A percentile compares a stretch with the other conserved stretches of the same genome.
Conservation (phyloP, 2,329 filamentous ascomycete genomes). For the Penicillium concentricum region DNA sequence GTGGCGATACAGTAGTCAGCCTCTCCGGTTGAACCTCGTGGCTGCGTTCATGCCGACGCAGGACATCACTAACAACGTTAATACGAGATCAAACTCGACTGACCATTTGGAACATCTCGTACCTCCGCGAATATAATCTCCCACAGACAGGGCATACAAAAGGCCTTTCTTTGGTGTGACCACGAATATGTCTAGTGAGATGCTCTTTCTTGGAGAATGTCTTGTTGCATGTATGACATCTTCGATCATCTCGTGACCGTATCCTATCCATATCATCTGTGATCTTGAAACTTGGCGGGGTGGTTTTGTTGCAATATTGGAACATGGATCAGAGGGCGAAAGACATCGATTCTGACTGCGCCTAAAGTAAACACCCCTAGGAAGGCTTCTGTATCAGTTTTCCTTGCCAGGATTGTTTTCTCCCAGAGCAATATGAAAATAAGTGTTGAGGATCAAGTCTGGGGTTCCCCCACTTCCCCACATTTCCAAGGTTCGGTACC, state of each 20-base stretch:
- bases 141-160: slow-evolving; percentile 40
- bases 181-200: slow-evolving; percentile 68
- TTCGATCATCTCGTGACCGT: slow-evolving; percentile 9
- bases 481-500: not conserved
- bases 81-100: not conserved
- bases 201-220: slow-evolving; percentile 22
- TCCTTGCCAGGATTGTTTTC: not conserved
- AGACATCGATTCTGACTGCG: not conserved
- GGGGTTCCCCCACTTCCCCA: slow-evolving; percentile 8
- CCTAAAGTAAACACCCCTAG: not conserved
- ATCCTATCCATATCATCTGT: slow-evolving; percentile 1
- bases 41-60: slow-evolving; percentile 15
- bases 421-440: not conserved
- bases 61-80: slow-evolving; percentile 11
- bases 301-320: not conserved
- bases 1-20: not conserved
- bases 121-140: slow-evolving; percentile 22
- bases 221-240: slow-evolving; percentile 14
- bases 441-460: not conserved
- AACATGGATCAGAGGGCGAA: not conserved
- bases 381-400: not conserved
- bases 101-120: not conserved
- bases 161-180: slow-evolving; percentile 89
- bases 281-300: not conserved
- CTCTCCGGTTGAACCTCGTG: slow-evolving; percentile 4